Evolutionary conservation across 2,329 filamentous ascomycete genomes (phyloP), one percentile per base, ranked within the genome.

Genomic region (Ophiosphaerella herpotricha): DNA sequence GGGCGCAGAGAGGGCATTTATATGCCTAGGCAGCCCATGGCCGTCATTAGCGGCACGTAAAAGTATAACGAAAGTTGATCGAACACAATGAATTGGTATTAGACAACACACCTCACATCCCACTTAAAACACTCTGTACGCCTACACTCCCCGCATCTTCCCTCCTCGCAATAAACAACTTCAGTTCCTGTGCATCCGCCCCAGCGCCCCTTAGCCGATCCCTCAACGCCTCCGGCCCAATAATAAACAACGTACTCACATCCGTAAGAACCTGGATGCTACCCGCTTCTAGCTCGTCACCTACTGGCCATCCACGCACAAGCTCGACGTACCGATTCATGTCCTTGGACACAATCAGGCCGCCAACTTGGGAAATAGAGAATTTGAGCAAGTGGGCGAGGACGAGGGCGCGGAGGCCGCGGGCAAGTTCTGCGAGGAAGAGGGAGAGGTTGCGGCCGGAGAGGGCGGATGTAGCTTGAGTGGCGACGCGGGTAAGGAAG

Each of bases 331-430:
- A 99, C 69, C 91, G 91, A 32, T 91, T 90, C 72, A 97, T 92
- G 70, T 99, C 94, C 76, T 97, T 96, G 32, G 89, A 93, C 23
- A 97, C 90, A 84, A 97, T 94, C 39, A 99, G 83, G 2, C 91
- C 94, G 54, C 94, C 94, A 0, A 93, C 92, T 35, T 92, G 90
- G 61, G 91, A 96, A 59, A 99, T 91, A 53, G 88, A 85, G 77
- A 96, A 99, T 66, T 90, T 91, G 67, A 96, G 94, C 76, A 97
- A 90, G 75, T 99, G 94, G 55, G 94, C 90, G 55, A 99, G 86
- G 4, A 99, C 82, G 8, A 95, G 82, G 42, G 82, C 78, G 59
- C 92, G 86, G 32, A 96, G 80, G 8, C 88, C 87, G 12, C 92
- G 78, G 1, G 90, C 92, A 18, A 97, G 83, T 75, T 97, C 93